A percentile compares a stretch with the other conserved stretches of the same genome.
Evolutionary conservation across 2,329 filamentous ascomycete genomes (phyloP).

Genomic region (Colletotrichum ledebouriae): DNA sequence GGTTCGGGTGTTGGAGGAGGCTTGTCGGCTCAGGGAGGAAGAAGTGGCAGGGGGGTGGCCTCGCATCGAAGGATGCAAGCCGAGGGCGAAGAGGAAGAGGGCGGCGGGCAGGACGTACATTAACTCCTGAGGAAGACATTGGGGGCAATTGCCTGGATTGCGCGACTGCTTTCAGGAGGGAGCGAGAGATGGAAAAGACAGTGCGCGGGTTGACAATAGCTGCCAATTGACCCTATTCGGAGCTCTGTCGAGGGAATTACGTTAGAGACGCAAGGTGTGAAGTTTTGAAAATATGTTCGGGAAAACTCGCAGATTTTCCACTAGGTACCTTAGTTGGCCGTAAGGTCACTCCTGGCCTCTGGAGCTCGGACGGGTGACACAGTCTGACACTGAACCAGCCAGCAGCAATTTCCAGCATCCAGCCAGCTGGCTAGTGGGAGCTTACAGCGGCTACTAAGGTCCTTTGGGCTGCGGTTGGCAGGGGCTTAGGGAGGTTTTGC

Average conservation of each 20-base stretch:
- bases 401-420: not conserved
- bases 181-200: constrained; percentile 52
- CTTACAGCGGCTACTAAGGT: constrained; percentile 23
- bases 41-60: constrained; percentile 18
- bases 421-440: constrained; percentile 21
- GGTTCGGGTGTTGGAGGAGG: constrained; percentile 30
- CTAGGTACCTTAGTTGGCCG: constrained; percentile 13
- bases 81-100: constrained; percentile 18
- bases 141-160: constrained; percentile 58
- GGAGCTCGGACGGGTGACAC: constrained; percentile 52
- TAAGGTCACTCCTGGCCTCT: constrained; percentile 37
- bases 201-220: constrained; percentile 54
- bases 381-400: constrained; percentile 27
- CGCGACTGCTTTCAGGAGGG: constrained; percentile 55
- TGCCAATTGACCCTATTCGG: constrained; percentile 60
- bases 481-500: constrained; percentile 28
- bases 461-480: constrained; percentile 4
- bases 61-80: constrained; percentile 26
- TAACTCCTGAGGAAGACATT: constrained; percentile 79
- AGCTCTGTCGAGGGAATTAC: constrained; percentile 56
- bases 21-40: constrained; percentile 35
- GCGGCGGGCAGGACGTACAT: constrained; percentile 64
- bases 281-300: constrained; percentile 59
- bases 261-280: constrained; percentile 53
- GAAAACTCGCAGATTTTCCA: constrained; percentile 64